Evolutionary conservation across 139 green algal species (phyloP).

Genomic region (Choricystis sp.): DNA sequence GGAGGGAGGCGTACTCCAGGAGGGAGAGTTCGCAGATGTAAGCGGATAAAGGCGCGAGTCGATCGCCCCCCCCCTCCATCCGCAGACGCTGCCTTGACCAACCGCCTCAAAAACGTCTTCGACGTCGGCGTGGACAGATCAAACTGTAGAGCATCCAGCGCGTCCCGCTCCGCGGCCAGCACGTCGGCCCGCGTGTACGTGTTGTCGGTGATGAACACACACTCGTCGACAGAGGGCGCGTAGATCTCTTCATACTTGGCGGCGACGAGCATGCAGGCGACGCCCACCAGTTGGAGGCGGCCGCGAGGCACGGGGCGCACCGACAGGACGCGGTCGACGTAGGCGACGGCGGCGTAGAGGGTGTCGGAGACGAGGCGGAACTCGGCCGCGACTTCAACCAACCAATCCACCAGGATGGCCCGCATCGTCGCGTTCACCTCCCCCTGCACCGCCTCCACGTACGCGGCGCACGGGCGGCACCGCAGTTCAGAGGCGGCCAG

Average conservation of each 20-base stretch:
- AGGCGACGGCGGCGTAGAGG: slow-evolving; percentile 72
- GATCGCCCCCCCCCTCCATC: background rate
- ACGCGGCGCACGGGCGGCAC: slow-evolving; percentile 35
- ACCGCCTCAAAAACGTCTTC: slow-evolving; percentile 81
- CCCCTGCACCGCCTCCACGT: slow-evolving; percentile 57
- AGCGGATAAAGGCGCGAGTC: slow-evolving; percentile 49
- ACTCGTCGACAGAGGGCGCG: slow-evolving; percentile 62
- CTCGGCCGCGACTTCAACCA: slow-evolving; percentile 86
- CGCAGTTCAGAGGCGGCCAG: slow-evolving; percentile 44
- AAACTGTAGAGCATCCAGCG: slow-evolving; percentile 74
- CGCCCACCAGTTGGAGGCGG: slow-evolving; percentile 65
- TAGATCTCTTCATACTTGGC: slow-evolving; percentile 99
- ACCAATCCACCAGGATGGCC: slow-evolving; percentile 90
- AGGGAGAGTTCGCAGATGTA: slow-evolving; percentile 84
- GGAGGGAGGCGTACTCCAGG: slow-evolving; percentile 64
- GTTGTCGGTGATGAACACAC: slow-evolving; percentile 96
- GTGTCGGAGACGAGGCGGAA: slow-evolving; percentile 87
- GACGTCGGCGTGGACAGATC: slow-evolving; percentile 75
- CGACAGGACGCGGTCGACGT: slow-evolving; percentile 80
- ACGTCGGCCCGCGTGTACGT: slow-evolving; percentile 74
- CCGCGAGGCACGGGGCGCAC: slow-evolving; percentile 23
- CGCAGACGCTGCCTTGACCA: slow-evolving; percentile 31
- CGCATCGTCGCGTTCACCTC: slow-evolving; percentile 88
- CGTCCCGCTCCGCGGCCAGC: slow-evolving; percentile 59
- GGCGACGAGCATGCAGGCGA: slow-evolving; percentile 86